Base-by-base conservation (phyloP, 306 rosid species). In the Cucurbita moschata region DNA sequence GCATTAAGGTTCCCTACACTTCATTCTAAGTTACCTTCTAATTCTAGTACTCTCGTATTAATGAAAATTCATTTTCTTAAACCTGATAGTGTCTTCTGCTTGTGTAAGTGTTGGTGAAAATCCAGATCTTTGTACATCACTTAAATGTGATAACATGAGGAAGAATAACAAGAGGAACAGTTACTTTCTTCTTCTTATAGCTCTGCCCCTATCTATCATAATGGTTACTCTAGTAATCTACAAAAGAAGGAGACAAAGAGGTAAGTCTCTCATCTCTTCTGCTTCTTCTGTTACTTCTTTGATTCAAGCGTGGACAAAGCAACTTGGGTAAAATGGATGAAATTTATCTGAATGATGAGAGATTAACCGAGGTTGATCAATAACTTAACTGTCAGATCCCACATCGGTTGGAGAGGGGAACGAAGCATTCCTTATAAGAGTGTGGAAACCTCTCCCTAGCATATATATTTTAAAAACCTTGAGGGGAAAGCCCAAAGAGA, bases 81-180 rank as follows among this genome's bases (percentile, higher is more conserved):
- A 43, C 49, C 71, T 65, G 35, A 65, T 37, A 65, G 0, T 19
- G 15, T 55, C 18, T 42, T 21, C 39, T 57, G 30, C 65, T 39
- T 72, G 26, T 44, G 62, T 26, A 40, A 85, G 86, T 35, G 30
- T 83, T 10, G 77, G 62, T 18, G 79, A 55, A 57, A 83, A 83
- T 53, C 75, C 53, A 15, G 60, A 62, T 76, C 56, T 77, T 18
- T 64, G 75, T 77, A 51, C 3, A 18, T 14, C 59, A 15, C 51
- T 46, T 44, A 38, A 77, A 23, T 39, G 74, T 78, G 65, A 77
- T 23, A 57, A 10, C 63, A 57, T 10, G 61, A 56, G 35, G 15
- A 56, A 56, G 35, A 55, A 18, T 10, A 71, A 77, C 38, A 60
- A 71, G 16, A 3, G 49, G 66, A 76, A 54, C 12, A 57, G 70